Evolutionary conservation across 2,329 filamentous ascomycete genomes (phyloP).

Genomic region (Penicillium sp.): DNA sequence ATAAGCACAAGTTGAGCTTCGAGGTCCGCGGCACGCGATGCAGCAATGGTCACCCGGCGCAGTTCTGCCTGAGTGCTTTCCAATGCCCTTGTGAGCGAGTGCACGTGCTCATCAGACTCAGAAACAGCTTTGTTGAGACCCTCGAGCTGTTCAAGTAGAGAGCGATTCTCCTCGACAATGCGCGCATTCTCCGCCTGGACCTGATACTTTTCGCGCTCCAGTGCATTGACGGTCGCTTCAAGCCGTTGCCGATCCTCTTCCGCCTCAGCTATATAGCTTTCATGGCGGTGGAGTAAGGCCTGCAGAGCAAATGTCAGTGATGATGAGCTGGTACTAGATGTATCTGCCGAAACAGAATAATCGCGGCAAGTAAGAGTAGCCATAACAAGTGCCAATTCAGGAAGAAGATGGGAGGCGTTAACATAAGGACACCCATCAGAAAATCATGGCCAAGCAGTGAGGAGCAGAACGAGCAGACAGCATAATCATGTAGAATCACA

Average conservation of each 20-base stretch:
- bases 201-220: slow-evolving; percentile 72
- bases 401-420: slow-evolving; percentile 31
- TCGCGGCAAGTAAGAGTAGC: slow-evolving; percentile 25
- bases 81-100: slow-evolving; percentile 73
- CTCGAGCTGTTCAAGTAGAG: slow-evolving; percentile 81
- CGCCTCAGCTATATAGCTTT: slow-evolving; percentile 90
- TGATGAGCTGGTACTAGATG: slow-evolving; percentile 34
- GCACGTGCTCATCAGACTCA: slow-evolving; percentile 78
- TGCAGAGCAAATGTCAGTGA: slow-evolving; percentile 74
- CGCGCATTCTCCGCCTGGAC: slow-evolving; percentile 76
- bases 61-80: slow-evolving; percentile 77
- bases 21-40: slow-evolving; percentile 72
- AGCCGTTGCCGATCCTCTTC: slow-evolving; percentile 80
- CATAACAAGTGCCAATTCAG: slow-evolving; percentile 36
- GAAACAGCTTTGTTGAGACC: slow-evolving; percentile 74
- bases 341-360: slow-evolving; percentile 25
- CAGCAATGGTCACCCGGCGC: slow-evolving; percentile 71
- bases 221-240: slow-evolving; percentile 68
- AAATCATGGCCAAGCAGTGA: not conserved
- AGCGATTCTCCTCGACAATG: slow-evolving; percentile 80
- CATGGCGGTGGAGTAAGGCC: slow-evolving; percentile 89
- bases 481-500: not conserved
- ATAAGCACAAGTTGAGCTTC: slow-evolving; percentile 78
- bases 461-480: not conserved
- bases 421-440: slow-evolving; percentile 27